phyloP scores from a whole-genome alignment of 2,329 filamentous ascomycete species.

The Lachnellula cervina region DNA sequence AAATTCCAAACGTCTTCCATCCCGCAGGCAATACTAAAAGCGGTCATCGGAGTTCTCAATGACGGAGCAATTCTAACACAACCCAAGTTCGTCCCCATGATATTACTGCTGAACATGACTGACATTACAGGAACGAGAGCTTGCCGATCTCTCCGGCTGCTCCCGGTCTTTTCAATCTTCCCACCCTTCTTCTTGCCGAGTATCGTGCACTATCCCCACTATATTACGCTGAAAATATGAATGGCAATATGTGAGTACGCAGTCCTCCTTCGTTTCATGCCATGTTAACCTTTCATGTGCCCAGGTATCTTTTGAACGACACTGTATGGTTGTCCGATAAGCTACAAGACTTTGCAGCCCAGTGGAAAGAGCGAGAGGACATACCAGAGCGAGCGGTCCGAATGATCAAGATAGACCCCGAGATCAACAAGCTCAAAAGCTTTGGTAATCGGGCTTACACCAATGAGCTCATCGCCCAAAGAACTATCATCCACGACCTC shows the following conservation, averaged over 20 bases:
- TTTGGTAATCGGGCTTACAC: constrained; percentile 60
- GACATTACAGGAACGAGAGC: constrained; percentile 38
- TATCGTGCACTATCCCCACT: constrained; percentile 72
- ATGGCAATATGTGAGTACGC: constrained; percentile 57
- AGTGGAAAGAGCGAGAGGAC: constrained; percentile 52
- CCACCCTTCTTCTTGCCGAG: constrained; percentile 69
- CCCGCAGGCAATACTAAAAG: constrained; percentile 69
- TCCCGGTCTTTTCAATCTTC: constrained; percentile 64
- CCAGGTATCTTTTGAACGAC: constrained; percentile 63
- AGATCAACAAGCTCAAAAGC: constrained; percentile 52
- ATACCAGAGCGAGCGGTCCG: constrained; percentile 45
- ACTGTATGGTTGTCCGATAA: constrained; percentile 58
- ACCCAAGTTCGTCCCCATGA: constrained; percentile 37
- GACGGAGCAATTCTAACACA: constrained; percentile 57
- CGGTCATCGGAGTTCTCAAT: constrained; percentile 56
- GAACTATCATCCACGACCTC: constrained; percentile 56
- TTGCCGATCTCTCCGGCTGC: constrained; percentile 61
- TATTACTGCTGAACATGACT: not conserved
- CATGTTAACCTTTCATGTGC: not conserved
- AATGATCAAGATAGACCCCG: constrained; percentile 55
- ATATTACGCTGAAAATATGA: constrained; percentile 60
- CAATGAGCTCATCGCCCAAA: constrained; percentile 56
- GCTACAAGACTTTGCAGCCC: constrained; percentile 43
- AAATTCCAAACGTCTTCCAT: constrained; percentile 85
- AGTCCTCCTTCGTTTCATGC: not conserved